These are phyloP conservation scores for Mycena amicta DNA, from an alignment of 768 basidiomycete genomes.

Conservation along the genomic window DNA sequence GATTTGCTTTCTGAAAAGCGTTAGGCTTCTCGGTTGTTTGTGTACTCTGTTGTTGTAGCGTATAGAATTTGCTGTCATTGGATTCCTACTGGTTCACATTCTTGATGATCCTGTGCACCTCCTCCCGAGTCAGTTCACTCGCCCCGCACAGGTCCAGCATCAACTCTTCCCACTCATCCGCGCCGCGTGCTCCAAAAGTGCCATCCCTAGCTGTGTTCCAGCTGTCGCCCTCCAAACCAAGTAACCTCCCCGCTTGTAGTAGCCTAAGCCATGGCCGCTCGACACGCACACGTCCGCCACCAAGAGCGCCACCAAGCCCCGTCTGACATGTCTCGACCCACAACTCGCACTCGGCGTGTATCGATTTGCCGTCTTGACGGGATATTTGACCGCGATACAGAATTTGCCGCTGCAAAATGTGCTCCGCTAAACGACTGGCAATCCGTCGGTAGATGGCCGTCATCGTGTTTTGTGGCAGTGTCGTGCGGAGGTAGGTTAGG, in stretches of 20 bases:
- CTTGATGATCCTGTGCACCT: constrained; percentile 59
- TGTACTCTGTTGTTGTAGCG: constrained; percentile 14
- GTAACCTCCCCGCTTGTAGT: constrained; percentile 67
- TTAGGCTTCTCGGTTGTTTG: constrained; percentile 2
- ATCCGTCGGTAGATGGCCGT: constrained; percentile 76
- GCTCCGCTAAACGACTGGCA: constrained; percentile 67
- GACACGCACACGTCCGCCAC: constrained; percentile 52
- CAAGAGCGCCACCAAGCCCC: constrained; percentile 51
- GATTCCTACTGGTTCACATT: constrained; percentile 36
- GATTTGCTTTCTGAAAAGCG: not conserved
- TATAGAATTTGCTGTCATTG: constrained; percentile 3
- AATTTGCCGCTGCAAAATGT: constrained; percentile 84
- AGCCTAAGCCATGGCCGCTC: constrained; percentile 80
- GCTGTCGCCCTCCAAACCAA: constrained; percentile 58
- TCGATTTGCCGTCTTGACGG: constrained; percentile 57
- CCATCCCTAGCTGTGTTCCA: constrained; percentile 50
- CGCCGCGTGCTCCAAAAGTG: constrained; percentile 49
- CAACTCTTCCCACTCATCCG: constrained; percentile 58
- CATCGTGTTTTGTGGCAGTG: constrained; percentile 59
- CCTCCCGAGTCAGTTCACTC: constrained; percentile 63
- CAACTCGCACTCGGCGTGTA: constrained; percentile 74
- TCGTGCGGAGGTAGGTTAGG: constrained; percentile 64
- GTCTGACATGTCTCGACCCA: constrained; percentile 81
- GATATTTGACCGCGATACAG: constrained; percentile 74
- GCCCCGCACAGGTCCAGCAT: constrained; percentile 57